Conservation (phyloP, 164 flowering plant genomes). For the Cinnamomum micranthum region DNA sequence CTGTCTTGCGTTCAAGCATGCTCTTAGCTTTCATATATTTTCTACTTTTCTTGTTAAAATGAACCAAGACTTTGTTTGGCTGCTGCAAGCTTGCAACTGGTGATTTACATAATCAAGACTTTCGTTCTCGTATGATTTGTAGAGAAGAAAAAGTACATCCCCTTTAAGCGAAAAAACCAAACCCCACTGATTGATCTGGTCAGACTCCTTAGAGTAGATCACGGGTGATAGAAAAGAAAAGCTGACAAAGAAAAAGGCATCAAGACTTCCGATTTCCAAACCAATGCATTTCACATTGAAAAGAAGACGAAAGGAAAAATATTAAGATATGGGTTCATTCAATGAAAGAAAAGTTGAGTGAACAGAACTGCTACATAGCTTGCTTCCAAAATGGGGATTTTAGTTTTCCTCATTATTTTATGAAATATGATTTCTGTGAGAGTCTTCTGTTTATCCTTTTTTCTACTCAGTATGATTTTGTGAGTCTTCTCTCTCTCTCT, state of each 20-base stretch:
- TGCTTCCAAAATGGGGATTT: background rate
- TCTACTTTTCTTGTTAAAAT: background rate
- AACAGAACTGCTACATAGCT: background rate
- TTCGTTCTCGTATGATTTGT: background rate
- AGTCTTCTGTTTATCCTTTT: background rate
- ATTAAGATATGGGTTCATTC: background rate
- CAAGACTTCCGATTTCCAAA: background rate
- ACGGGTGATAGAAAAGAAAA: background rate
- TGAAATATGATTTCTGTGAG: background rate
- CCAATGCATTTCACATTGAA: background rate
- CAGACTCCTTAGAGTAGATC: constrained; percentile 1
- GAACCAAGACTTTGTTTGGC: background rate
- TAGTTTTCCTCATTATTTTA: background rate
- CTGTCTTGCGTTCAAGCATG: background rate
- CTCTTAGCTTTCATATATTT: background rate
- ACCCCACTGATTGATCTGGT: background rate
- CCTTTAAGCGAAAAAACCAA: background rate
- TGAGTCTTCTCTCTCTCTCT: too few species aligned
- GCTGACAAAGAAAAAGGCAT: background rate
- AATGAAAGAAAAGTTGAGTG: background rate
- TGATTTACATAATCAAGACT: background rate
- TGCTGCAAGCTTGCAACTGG: background rate
- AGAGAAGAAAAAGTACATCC: background rate
- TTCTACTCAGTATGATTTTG: background rate
- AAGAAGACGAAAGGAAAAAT: background rate